Evolutionary conservation across 257 asterid genomes (phyloP).

Genomic region (Rehmannia glutinosa): DNA sequence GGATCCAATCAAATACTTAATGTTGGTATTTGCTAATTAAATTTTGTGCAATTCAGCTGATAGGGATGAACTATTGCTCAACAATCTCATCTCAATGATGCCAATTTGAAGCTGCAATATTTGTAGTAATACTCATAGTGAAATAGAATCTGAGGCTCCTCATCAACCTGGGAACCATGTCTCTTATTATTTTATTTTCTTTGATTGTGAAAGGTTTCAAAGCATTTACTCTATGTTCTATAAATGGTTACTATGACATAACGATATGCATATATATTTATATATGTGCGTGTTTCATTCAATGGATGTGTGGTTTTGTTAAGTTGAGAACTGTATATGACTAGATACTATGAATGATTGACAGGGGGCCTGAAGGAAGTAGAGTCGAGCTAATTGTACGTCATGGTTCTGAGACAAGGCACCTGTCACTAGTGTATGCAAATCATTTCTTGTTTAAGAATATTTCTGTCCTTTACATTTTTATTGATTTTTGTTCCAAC

Average conservation of each 20-base stretch:
- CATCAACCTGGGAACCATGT: not conserved
- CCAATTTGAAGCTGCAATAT: too few species aligned
- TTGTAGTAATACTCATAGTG: too few species aligned
- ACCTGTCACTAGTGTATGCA: slow-evolving; percentile 63
- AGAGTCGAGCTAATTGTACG: slow-evolving; percentile 63
- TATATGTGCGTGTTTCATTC: not conserved
- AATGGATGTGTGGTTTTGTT: not conserved
- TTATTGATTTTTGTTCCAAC: not conserved
- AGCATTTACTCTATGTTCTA: not conserved
- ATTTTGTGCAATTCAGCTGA: too few species aligned
- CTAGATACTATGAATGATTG: slow-evolving; percentile 24
- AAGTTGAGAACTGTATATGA: slow-evolving; percentile 19
- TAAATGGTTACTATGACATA: too few species aligned
- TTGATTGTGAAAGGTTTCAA: not conserved
- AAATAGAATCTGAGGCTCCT: too few species aligned
- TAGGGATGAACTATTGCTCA: too few species aligned
- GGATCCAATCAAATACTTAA: too few species aligned
- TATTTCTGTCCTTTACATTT: not conserved
- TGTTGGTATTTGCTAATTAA: too few species aligned
- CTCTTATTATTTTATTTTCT: not conserved
- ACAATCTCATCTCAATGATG: too few species aligned
- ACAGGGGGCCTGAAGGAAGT: slow-evolving; percentile 98
- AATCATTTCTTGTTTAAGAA: slow-evolving; percentile 9
- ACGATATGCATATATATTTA: not conserved
- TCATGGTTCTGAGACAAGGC: slow-evolving; percentile 64